Percentiles rank a stretch among this genome's conserved stretches.
Evolutionary conservation across 1,284 basidiomycete species (phyloP).

Genomic region (Ceratobasidium sp.): DNA sequence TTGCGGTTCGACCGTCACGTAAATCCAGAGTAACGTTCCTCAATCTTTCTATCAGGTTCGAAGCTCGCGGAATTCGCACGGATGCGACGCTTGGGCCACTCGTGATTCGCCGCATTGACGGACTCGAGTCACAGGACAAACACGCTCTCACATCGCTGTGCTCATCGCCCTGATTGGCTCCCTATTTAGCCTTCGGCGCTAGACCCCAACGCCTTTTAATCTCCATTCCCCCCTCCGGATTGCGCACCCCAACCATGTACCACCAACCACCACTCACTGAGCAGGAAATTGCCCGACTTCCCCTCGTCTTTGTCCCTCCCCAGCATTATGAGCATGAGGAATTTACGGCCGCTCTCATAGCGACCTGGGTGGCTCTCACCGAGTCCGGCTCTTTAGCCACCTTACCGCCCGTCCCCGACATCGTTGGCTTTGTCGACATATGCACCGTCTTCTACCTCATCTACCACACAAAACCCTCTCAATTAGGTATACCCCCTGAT

Average conservation of each 20-base stretch:
- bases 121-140: not conserved
- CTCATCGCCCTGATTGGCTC: not conserved
- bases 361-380: slow-evolving; percentile 17
- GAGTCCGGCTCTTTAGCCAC: slow-evolving; percentile 32
- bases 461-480: not conserved
- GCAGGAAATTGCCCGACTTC: not conserved
- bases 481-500: not conserved
- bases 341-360: slow-evolving; percentile 7
- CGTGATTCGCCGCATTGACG: not conserved
- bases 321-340: not conserved
- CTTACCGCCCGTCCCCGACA: slow-evolving; percentile 28
- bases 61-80: not conserved
- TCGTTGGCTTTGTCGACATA: slow-evolving; percentile 13
- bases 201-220: slow-evolving; percentile 6
- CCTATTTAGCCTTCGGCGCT: not conserved
- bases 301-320: not conserved
- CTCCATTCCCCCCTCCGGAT: not conserved
- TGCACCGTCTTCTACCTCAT: slow-evolving; percentile 17
- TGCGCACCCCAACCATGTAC: slow-evolving; percentile 6
- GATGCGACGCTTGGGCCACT: not conserved
- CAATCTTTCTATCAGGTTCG: not conserved
- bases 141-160: not conserved
- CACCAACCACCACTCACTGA: slow-evolving; percentile 6
- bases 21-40: not conserved
- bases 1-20: not conserved